Conservation (phyloP, 2,329 filamentous ascomycete species). For the Fusarium illudens region DNA sequence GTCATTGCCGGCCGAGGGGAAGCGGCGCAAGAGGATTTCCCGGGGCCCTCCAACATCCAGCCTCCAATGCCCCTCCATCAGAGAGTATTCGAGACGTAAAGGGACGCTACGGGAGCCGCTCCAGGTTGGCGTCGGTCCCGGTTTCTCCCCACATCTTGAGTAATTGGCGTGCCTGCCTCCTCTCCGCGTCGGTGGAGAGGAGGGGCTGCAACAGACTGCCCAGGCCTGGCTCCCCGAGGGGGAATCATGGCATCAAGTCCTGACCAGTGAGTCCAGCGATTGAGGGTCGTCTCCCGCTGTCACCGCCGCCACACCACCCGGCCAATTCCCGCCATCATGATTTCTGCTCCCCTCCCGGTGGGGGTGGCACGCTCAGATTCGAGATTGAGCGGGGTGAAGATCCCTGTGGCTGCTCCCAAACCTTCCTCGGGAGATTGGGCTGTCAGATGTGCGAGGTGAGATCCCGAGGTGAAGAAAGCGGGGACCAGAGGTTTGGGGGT, state of each 20-base stretch:
- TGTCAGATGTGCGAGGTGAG: constrained; percentile 18
- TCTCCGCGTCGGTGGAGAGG: constrained; percentile 21
- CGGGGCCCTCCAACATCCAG: constrained; percentile 37
- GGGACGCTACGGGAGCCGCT: constrained; percentile 32
- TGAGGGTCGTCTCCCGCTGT: constrained; percentile 7
- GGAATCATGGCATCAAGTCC: not conserved
- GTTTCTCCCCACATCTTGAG: constrained; percentile 41
- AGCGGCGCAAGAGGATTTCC: constrained; percentile 49
- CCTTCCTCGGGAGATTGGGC: not conserved
- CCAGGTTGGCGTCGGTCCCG: constrained; percentile 23
- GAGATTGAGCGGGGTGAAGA: constrained; percentile 31
- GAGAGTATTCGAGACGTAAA: not conserved
- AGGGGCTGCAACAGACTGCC: constrained; percentile 1
- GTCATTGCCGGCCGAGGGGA: constrained; percentile 42
- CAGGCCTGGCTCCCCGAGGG: constrained; percentile 24
- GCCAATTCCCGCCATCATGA: constrained; percentile 18
- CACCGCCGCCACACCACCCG: not conserved
- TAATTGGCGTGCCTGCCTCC: constrained; percentile 14
- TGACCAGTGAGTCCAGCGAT: constrained; percentile 1
- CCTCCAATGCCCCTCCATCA: constrained; percentile 9
- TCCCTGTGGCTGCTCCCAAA: not conserved
- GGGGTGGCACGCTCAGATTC: constrained; percentile 39
- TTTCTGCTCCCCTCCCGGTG: constrained; percentile 27
- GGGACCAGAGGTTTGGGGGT: constrained; percentile 21
- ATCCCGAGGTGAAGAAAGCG: constrained; percentile 24